A percentile compares a stretch with the other conserved stretches of the same genome.
These are phyloP conservation scores for Stagonosporopsis chrysanthemi DNA, from an alignment of 2,329 filamentous ascomycete genomes.

Conservation along the genomic window DNA sequence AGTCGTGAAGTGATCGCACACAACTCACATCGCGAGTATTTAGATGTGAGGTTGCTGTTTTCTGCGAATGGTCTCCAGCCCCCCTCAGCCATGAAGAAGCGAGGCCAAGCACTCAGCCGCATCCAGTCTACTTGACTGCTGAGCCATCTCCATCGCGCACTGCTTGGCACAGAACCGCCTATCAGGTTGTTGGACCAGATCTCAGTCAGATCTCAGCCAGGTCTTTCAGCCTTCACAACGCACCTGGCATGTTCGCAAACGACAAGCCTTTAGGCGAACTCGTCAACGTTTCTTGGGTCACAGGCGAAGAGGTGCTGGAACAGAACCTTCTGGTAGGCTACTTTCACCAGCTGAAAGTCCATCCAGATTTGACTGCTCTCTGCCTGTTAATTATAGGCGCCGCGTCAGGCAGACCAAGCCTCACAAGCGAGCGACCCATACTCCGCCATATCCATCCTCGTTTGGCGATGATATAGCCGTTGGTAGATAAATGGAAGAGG, in stretches of 20 bases:
- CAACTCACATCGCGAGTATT: not conserved
- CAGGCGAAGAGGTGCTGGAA: not conserved
- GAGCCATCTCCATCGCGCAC: not conserved
- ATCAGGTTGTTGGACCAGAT: not conserved
- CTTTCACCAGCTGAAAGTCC: not conserved
- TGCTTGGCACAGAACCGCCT: not conserved
- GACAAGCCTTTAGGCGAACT: not conserved
- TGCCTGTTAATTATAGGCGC: not conserved
- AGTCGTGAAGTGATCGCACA: not conserved
- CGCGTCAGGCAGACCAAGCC: not conserved
- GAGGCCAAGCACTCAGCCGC: not conserved
- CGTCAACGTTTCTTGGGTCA: not conserved
- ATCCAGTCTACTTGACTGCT: not conserved
- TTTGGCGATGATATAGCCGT: not conserved
- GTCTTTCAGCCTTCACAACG: not conserved
- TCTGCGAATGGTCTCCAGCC: not conserved
- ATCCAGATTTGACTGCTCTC: not conserved
- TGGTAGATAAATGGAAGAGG: not conserved
- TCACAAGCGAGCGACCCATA: not conserved
- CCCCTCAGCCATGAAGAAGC: not conserved
- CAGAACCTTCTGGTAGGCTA: not conserved
- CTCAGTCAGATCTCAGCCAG: not conserved
- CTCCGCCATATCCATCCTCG: not conserved
- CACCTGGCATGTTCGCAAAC: not conserved
- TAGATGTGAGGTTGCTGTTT: not conserved